Evolutionary conservation across 1,284 basidiomycete genomes (phyloP).

Genomic region (Fistulinella cinereoalba): DNA sequence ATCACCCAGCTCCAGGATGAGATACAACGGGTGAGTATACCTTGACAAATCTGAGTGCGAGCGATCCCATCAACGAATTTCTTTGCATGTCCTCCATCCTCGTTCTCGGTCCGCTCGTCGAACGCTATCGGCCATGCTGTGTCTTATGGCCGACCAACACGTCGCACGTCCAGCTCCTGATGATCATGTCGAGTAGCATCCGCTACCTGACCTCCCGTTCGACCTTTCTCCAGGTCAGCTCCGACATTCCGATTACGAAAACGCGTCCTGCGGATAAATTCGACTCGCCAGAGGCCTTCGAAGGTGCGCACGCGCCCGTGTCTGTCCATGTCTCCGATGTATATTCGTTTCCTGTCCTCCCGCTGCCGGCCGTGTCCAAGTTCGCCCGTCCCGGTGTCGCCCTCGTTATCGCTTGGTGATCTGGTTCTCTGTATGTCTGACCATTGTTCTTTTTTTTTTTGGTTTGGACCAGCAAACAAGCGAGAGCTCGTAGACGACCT

Average conservation of each 20-base stretch:
- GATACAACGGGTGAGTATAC: constrained; percentile 64
- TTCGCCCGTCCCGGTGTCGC: too few species aligned
- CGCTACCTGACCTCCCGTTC: constrained; percentile 70
- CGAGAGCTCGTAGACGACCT: constrained; percentile 77
- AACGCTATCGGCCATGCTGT: too few species aligned
- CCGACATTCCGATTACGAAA: constrained; percentile 73
- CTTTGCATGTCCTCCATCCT: background rate
- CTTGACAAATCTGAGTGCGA: background rate
- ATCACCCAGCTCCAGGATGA: constrained; percentile 87
- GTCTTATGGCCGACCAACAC: too few species aligned
- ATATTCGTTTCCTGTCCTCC: background rate
- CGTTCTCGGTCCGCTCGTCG: background rate
- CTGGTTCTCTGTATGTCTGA: background rate
- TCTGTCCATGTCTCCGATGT: background rate
- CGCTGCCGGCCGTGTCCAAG: too few species aligned
- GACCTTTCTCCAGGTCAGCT: constrained; percentile 70
- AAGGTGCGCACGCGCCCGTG: constrained; percentile 39
- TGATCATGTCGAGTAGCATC: constrained; percentile 77
- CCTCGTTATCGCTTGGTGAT: background rate
- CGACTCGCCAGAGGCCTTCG: constrained; percentile 63
- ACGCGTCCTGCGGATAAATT: constrained; percentile 66
- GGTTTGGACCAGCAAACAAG: constrained; percentile 58
- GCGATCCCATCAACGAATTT: background rate
- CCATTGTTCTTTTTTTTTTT: background rate
- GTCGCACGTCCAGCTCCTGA: constrained; percentile 49